Evolutionary conservation across 495 filamentous ascomycete species (phyloP).

Genomic region (Letharia lupina): DNA sequence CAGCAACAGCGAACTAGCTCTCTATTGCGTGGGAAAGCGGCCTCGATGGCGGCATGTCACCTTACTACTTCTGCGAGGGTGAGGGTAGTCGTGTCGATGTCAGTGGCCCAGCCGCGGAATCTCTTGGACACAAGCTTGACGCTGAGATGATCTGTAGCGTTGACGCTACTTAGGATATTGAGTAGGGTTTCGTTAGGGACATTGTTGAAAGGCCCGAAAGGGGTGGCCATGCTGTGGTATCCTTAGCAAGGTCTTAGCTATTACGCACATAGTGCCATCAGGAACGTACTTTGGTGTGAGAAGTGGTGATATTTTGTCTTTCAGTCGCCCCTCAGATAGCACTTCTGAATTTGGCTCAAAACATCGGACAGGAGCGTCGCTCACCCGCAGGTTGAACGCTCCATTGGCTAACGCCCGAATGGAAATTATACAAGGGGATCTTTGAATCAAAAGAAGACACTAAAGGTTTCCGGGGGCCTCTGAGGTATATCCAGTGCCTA

Average conservation of each 20-base stretch:
- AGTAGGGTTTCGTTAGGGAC: conserved; percentile 1
- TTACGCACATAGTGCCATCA: not conserved
- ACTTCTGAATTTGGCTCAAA: not conserved
- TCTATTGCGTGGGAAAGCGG: not conserved
- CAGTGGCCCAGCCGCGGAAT: not conserved
- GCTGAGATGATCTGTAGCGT: not conserved
- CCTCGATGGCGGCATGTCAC: conserved; percentile 3
- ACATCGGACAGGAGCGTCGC: not conserved
- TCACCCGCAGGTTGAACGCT: not conserved
- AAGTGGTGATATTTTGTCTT: not conserved
- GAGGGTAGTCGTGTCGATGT: not conserved
- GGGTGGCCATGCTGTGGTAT: not conserved
- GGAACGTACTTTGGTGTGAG: not conserved
- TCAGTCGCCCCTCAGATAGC: not conserved
- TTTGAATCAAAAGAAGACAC: too few relatives aligned
- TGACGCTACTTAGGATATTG: not conserved
- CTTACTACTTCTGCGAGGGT: not conserved
- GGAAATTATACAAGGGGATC: not conserved
- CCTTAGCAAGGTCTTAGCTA: not conserved
- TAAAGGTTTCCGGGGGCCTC: not conserved
- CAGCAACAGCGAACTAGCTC: not conserved
- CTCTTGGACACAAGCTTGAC: conserved; percentile 4
- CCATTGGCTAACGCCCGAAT: not conserved
- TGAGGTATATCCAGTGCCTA: not conserved
- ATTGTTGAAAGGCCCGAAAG: not conserved